These are phyloP conservation scores for Quambalaria eucalypti DNA, from an alignment of 1,284 basidiomycete species.

Conservation along the genomic window DNA sequence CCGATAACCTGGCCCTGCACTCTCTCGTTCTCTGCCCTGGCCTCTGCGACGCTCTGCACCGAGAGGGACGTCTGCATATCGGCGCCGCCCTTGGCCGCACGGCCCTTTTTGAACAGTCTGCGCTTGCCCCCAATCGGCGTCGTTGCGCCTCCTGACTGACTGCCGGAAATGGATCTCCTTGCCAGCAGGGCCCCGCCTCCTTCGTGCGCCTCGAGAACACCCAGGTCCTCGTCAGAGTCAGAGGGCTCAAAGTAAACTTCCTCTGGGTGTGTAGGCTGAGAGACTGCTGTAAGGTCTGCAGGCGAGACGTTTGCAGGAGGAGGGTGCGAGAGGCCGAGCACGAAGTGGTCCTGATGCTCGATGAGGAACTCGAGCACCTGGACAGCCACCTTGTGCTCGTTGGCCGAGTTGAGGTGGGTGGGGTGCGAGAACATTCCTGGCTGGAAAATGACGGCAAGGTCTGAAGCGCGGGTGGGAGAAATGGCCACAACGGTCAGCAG, in stretches of 20 bases:
- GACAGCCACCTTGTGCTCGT: conserved; percentile 76
- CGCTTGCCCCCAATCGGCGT: neutral
- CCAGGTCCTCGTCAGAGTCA: conserved; percentile 45
- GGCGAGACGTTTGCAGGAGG: conserved; percentile 25
- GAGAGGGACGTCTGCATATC: neutral
- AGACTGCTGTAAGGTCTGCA: conserved; percentile 34
- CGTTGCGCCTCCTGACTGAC: neutral
- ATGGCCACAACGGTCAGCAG: too few relatives aligned
- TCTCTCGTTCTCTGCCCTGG: neutral
- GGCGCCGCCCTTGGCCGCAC: neutral
- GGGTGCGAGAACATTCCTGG: conserved; percentile 65
- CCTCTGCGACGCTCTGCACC: neutral
- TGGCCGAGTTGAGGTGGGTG: conserved; percentile 52
- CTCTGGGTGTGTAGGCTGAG: conserved; percentile 15
- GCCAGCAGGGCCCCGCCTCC: conserved; percentile 34
- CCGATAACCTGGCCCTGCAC: neutral
- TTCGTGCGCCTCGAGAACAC: conserved; percentile 34
- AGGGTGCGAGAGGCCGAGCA: conserved; percentile 37
- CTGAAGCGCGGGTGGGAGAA: conserved; percentile 4
- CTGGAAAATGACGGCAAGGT: conserved; percentile 46
- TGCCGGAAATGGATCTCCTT: neutral
- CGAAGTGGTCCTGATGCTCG: conserved; percentile 50
- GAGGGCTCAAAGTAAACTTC: conserved; percentile 25
- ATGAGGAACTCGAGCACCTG: conserved; percentile 89
- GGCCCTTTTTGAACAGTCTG: neutral